Evolutionary conservation across 306 rosid species (phyloP), one percentile per base, ranked within the genome.

Genomic region (Oemleria cerasiformis): DNA sequence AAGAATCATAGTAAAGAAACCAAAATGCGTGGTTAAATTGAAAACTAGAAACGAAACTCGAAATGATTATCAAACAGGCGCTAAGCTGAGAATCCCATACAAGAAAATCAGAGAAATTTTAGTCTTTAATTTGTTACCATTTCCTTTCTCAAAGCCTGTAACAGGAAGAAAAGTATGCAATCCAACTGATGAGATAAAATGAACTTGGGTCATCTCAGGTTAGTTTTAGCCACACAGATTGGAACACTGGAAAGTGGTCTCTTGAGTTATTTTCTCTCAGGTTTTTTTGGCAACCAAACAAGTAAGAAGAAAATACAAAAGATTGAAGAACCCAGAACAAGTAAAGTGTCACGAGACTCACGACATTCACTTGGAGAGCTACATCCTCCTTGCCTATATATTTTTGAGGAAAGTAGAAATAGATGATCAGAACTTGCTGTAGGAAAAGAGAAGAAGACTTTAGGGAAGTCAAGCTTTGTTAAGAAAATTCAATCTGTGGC

Each of bases 391-490:
- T 7, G 16, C 10, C 63, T 38, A n/a, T 19, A 5, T 5, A 19
- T n/a, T 15, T 53, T 11, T 10, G 5, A 63, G 61, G 54, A 57
- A 57, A 66, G 49, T 5, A 7, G 5, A 1, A 4, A 8, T 36
- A 30, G 48, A 41, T 23, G 10, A 61, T 47, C 12, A 21, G 67
- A 16, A 40, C 42, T 17, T 25, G 17, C 17, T 21, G 7, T 3
- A 9, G 19, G 8, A 43, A 67, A 16, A 15, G 39, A 36, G n/a
- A 36, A 67, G 77, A 79, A 38, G 83, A 73, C 83, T 63, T 58
- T 30, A 62, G 10, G 20, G 44, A 69, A 70, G 83, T 79, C 76
- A 77, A 76, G 39, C 72, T 23, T 62, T 71, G 11, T 53, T 54
- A 30, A 30, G 21, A 71, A 79, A 68, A 68, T 21, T 59, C 58